phyloP scores from a whole-genome alignment of 345 rosid genomes.

The Rhizophora apiculata region DNA sequence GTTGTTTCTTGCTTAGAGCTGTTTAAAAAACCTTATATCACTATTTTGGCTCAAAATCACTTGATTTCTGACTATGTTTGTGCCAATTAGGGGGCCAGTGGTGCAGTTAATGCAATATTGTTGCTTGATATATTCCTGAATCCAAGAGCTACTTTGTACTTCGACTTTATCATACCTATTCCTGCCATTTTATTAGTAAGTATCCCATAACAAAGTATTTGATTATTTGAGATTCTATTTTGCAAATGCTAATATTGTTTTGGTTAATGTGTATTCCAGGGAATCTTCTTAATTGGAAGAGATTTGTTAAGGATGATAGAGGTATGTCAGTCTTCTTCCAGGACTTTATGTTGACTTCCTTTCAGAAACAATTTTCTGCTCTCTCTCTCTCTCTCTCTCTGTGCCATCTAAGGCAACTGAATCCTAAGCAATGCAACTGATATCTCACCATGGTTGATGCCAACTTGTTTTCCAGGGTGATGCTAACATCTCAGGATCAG shows the following conservation, averaged over 20 bases:
- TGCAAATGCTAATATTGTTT: background rate
- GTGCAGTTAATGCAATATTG: constrained; percentile 90
- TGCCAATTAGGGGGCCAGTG: constrained; percentile 72
- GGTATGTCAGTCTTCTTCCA: constrained; percentile 35
- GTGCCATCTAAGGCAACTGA: background rate
- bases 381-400: background rate
- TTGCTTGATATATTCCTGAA: constrained; percentile 77
- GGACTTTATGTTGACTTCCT: background rate
- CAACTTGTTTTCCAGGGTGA: constrained; percentile 50
- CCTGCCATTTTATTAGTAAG: constrained; percentile 85
- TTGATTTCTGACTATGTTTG: constrained; percentile 1
- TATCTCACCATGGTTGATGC: background rate
- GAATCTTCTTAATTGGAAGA: constrained; percentile 68
- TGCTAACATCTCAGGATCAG: constrained; percentile 76
- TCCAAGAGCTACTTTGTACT: constrained; percentile 66
- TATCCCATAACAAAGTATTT: background rate
- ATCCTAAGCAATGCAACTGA: background rate
- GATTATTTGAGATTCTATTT: background rate
- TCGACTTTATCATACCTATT: constrained; percentile 72
- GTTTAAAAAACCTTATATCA: background rate
- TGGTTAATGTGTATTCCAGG: constrained; percentile 34
- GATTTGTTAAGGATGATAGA: constrained; percentile 62
- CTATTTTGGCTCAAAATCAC: no score
- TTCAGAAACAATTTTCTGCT: background rate
- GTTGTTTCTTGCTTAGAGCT: background rate